Evolutionary conservation across 495 filamentous ascomycete genomes (phyloP), one percentile per base, ranked within the genome.

Genomic region (Neurospora tetrasperma): DNA sequence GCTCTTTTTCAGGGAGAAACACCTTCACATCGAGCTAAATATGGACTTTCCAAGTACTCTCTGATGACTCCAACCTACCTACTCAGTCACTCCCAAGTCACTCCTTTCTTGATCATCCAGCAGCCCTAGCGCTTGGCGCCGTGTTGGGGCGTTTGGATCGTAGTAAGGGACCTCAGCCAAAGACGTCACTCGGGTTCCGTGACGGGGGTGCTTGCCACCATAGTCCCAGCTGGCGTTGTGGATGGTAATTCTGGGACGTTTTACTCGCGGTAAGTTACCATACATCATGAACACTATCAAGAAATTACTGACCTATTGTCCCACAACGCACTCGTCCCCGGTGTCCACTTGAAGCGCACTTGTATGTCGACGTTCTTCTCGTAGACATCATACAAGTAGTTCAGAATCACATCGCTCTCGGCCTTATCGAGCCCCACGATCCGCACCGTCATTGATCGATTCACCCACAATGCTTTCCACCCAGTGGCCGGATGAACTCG

Each of bases 401-500:
- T 84, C n/a, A 92, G 76, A 42, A 92, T 88, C n/a, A 90, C 59
- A 75, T 91, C 90, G 75, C 87, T 90, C 78, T 91, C 89, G 2
- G 86, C 88, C 73, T 87, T 86, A 74, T 91, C 89, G 0, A 92
- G 78, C 0, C 90, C 90, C 2, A 90, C 86, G 75, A 91, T 91
- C 9, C 87, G 81, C 8, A 84, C 84, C 5, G 90, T 91, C 86
- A 91, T 89, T 6, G 85, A 82, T 14, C 88, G 86, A 76, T 92
- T 92, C 5, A 92, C 90, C 87, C 87, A 92, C 4, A 92, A 83
- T 3, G 89, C 85, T 78, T 90, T 91, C 89, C 89, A 91, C 14
- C 90, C 90, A 0, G 90, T 92, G 0, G 86, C 90, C 4, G 90
- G 91, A 78, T 93, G 90, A 10, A 90, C 88, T 5, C 91, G 86